A percentile compares a stretch with the other conserved stretches of the same genome.
Evolutionary conservation across 1,284 basidiomycete species (phyloP).

Genomic region (Tetrapyrgos nigripes): DNA sequence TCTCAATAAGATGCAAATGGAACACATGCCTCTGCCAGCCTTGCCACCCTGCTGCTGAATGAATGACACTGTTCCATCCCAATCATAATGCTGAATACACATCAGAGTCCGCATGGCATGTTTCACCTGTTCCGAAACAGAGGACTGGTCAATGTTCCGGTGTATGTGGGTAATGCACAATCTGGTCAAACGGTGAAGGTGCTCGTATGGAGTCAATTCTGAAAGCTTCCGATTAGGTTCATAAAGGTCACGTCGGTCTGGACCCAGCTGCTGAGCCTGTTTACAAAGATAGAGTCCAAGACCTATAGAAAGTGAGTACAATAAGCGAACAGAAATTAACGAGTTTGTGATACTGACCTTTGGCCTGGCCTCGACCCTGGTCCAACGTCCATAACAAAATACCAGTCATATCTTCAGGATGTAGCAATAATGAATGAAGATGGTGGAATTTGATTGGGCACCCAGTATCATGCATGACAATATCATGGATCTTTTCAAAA

Average conservation of each 20-base stretch:
- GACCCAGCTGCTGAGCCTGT: no score
- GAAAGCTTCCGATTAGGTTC: background rate
- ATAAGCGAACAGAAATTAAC: no score
- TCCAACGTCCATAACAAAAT: background rate
- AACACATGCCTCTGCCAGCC: constrained; percentile 11
- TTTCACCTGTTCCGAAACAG: constrained; percentile 1
- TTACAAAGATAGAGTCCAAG: no score
- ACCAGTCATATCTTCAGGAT: background rate
- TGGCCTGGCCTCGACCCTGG: no score
- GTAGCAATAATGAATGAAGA: background rate
- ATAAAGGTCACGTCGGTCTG: constrained; percentile 1
- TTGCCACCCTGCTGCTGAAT: constrained; percentile 10
- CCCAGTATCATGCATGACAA: constrained; percentile 9
- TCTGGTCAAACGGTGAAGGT: constrained; percentile 1
- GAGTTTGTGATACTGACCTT: no score
- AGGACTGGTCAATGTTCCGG: constrained; percentile 4
- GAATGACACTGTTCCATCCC: background rate
- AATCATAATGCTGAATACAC: constrained; percentile 1
- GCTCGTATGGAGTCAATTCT: constrained; percentile 5
- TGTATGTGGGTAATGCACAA: constrained; percentile 3
- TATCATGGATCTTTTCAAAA: background rate
- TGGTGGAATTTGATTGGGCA: background rate
- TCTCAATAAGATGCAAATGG: background rate
- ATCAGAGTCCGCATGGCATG: constrained; percentile 1
- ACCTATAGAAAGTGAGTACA: no score